Percentiles rank a stretch among this genome's conserved stretches.
Evolutionary conservation across 176 grass and related monocot genomes (phyloP).

Genomic region (Cymbopogon citratus): DNA sequence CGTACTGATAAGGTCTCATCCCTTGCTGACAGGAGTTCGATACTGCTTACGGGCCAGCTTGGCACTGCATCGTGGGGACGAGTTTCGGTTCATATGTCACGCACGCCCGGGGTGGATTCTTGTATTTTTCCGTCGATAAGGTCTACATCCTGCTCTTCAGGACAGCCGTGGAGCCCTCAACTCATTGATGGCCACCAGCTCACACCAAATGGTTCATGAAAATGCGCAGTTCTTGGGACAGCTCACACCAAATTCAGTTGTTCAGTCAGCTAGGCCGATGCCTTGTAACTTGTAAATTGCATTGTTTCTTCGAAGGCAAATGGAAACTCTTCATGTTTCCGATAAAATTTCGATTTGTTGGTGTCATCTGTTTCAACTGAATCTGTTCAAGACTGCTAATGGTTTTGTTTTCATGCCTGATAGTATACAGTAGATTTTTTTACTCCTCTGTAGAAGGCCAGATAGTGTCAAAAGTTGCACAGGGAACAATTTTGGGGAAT

Average conservation of each 20-base stretch:
- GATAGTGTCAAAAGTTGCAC: background rate
- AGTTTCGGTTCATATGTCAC: constrained; percentile 97
- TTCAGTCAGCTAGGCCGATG: background rate
- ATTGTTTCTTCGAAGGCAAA: constrained; percentile 16
- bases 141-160: constrained; percentile 86
- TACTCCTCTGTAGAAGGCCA: background rate
- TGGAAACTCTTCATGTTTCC: background rate
- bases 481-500: background rate
- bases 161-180: constrained; percentile 66
- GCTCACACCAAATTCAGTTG: constrained; percentile 8
- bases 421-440: background rate
- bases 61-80: constrained; percentile 98
- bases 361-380: background rate
- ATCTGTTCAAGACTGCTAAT: background rate
- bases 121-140: constrained; percentile 96
- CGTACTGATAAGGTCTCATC: constrained; percentile 19
- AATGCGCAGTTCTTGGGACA: background rate
- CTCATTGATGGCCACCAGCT: constrained; percentile 33
- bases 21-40: constrained; percentile 78
- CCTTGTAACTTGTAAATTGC: constrained; percentile 34
- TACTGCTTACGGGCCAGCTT: constrained; percentile 77
- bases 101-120: constrained; percentile 83
- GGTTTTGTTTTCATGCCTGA: background rate
- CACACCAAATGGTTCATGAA: constrained; percentile 1
- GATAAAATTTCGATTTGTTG: background rate